A percentile compares a stretch with the other conserved stretches of the same genome.
These are phyloP conservation scores for Clavispora carvajalis DNA, from an alignment of 805 yeast genomes.

Conservation along the genomic window DNA sequence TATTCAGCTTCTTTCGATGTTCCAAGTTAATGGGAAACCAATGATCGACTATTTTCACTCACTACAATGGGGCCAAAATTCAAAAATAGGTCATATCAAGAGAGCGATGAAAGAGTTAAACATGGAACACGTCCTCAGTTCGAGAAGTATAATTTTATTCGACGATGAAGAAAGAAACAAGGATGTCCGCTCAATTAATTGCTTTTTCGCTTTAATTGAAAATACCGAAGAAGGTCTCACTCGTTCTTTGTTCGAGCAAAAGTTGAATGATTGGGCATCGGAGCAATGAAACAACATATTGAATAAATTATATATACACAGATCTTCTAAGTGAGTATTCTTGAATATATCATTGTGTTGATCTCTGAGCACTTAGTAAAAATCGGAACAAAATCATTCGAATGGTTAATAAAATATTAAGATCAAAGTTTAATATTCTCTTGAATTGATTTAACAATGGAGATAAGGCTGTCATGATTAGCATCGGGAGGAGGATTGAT, in stretches of 20 bases:
- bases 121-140: constrained; percentile 42
- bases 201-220: constrained; percentile 59
- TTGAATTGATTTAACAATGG: constrained; percentile 42
- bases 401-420: constrained; percentile 4
- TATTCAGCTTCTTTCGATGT: constrained; percentile 47
- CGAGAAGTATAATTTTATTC: constrained; percentile 43
- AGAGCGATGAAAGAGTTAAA: constrained; percentile 44
- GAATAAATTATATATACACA: not conserved
- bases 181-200: constrained; percentile 70
- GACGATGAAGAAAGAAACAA: constrained; percentile 78
- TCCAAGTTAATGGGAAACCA: constrained; percentile 50
- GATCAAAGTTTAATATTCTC: constrained; percentile 10
- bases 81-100: constrained; percentile 53
- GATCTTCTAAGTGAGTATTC: not conserved
- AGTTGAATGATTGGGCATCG: constrained; percentile 29
- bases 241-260: constrained; percentile 47
- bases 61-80: constrained; percentile 65
- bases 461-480: constrained; percentile 41
- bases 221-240: constrained; percentile 56
- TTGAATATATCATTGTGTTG: not conserved
- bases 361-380: not conserved
- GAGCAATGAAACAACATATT: not conserved
- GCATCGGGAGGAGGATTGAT: constrained; percentile 41
- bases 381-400: constrained; percentile 1
- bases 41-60: constrained; percentile 50